Evolutionary conservation across 805 yeast genomes (phyloP).

Genomic region (Nakazawaea ernobii): DNA sequence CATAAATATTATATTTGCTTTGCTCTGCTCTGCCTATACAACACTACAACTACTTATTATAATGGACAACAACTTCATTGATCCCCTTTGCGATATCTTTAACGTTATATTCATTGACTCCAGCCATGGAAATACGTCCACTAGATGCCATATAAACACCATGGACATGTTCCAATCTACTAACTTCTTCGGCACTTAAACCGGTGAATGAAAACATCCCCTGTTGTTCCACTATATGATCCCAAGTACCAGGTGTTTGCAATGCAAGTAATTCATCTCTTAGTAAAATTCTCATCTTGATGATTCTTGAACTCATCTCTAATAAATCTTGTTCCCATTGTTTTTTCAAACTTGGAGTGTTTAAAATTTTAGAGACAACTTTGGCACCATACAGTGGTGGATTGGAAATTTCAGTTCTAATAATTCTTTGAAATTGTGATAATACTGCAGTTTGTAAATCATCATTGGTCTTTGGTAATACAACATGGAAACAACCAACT

Average conservation of each 20-base stretch:
- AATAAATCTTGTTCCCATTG: conserved; percentile 83
- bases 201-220: conserved; percentile 98
- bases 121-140: conserved; percentile 90
- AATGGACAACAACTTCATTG: conserved; percentile 32
- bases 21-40: no score
- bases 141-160: conserved; percentile 83
- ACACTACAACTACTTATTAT: not conserved
- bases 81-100: conserved; percentile 63
- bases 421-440: conserved; percentile 76
- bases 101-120: conserved; percentile 76
- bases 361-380: conserved; percentile 73
- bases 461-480: conserved; percentile 41
- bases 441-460: conserved; percentile 34
- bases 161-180: conserved; percentile 53
- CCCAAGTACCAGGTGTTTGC: conserved; percentile 68
- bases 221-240: conserved; percentile 78
- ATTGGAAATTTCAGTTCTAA: conserved; percentile 84
- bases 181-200: conserved; percentile 26
- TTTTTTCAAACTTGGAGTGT: conserved; percentile 47
- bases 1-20: no score
- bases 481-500: conserved; percentile 72
- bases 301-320: conserved; percentile 74
- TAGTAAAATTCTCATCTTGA: conserved; percentile 61
- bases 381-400: conserved; percentile 95
- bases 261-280: conserved; percentile 50